phyloP scores from a whole-genome alignment of 208 protist genomes.

The Trypanosoma theileri region DNA sequence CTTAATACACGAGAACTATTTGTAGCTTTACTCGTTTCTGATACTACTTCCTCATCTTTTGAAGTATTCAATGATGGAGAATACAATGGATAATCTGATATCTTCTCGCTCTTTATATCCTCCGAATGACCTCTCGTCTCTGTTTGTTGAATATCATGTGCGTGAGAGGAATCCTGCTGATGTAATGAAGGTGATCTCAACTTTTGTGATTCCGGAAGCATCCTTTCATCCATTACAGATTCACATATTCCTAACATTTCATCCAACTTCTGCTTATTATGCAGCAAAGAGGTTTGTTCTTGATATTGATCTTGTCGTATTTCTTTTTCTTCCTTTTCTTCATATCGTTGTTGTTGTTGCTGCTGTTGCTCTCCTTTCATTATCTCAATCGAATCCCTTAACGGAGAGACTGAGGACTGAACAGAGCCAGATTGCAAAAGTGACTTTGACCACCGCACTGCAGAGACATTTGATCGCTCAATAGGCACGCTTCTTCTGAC shows the following conservation, averaged over 20 bases:
- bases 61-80: neutral
- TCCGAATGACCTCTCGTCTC: neutral
- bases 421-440: neutral
- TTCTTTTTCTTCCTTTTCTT: neutral
- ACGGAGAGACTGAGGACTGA: neutral
- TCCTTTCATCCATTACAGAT: neutral
- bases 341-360: neutral
- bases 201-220: neutral
- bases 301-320: no score
- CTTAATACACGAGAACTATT: neutral
- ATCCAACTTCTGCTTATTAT: slow-evolving; percentile 7
- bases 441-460: slow-evolving; percentile 1
- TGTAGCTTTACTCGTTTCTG: neutral
- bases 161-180: neutral
- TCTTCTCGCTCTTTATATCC: neutral
- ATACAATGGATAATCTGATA: neutral
- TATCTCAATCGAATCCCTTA: neutral
- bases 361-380: no score
- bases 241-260: slow-evolving; percentile 1
- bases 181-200: neutral
- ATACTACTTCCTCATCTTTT: neutral
- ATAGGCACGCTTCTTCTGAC: neutral
- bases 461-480: neutral
- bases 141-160: neutral
- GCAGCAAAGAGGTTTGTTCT: neutral